Evolutionary conservation across 352 stramenopile species (phyloP).

Genomic region (Thalassiosira allenii): DNA sequence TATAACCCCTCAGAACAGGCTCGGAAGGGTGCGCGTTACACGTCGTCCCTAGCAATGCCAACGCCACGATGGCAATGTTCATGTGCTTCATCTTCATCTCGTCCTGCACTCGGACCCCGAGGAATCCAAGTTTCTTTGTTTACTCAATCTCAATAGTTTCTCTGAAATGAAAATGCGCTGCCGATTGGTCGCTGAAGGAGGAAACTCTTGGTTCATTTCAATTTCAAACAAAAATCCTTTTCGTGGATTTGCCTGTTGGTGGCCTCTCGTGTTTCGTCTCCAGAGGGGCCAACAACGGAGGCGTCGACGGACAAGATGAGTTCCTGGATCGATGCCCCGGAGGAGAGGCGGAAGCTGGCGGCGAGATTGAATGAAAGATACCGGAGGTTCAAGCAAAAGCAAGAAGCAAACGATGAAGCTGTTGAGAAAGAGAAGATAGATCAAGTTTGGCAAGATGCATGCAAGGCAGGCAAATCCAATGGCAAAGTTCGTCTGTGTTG

Average conservation of each 20-base stretch:
- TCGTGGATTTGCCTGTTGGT: too few relatives aligned
- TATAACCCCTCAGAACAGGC: conserved; percentile 38
- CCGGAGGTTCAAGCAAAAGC: conserved; percentile 3
- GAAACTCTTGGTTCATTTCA: too few relatives aligned
- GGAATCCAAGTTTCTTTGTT: too few relatives aligned
- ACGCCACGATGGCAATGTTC: too few relatives aligned
- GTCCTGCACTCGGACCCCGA: too few relatives aligned
- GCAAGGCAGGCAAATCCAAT: conserved; percentile 23
- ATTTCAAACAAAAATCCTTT: too few relatives aligned
- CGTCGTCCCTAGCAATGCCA: conserved; percentile 7
- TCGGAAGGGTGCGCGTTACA: conserved; percentile 29
- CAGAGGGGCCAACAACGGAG: too few relatives aligned
- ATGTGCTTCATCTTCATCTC: too few relatives aligned
- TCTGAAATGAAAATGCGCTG: too few relatives aligned
- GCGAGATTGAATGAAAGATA: conserved; percentile 27
- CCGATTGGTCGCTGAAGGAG: too few relatives aligned
- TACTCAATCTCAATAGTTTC: too few relatives aligned
- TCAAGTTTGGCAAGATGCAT: conserved; percentile 39
- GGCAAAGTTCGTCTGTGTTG: conserved; percentile 29
- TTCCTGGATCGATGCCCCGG: conserved; percentile 20
- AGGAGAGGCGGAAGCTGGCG: conserved; percentile 27
- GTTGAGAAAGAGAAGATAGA: conserved; percentile 25
- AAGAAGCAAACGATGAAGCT: not conserved
- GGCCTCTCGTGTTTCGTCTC: too few relatives aligned
- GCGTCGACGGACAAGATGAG: conserved; percentile 7